Percentiles rank a stretch among this genome's conserved stretches.
Conservation (phyloP, 2,329 filamentous ascomycete genomes). For the Coniochaeta prunicola region DNA sequence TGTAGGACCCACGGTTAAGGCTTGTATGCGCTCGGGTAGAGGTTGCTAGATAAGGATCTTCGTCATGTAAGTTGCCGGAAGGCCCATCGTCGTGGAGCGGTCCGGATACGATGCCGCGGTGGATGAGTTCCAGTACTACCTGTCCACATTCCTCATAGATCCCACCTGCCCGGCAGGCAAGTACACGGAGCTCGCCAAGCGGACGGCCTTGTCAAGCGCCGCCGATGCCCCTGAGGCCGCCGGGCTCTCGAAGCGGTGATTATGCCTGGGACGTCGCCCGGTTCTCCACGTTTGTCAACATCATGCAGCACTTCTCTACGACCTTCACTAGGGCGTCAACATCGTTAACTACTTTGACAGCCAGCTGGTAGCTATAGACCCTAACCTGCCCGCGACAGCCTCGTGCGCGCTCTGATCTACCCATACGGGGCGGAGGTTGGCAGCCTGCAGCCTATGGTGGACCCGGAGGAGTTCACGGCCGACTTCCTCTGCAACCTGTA, state of each 20-base stretch:
- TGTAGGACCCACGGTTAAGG: too few relatives aligned
- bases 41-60: too few relatives aligned
- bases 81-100: not conserved
- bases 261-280: not conserved
- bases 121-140: not conserved
- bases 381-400: not conserved
- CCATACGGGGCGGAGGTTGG: not conserved
- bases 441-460: not conserved
- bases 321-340: not conserved
- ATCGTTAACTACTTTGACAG: not conserved
- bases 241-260: not conserved
- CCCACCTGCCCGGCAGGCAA: not conserved
- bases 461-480: not conserved
- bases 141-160: not conserved
- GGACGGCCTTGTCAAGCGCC: not conserved
- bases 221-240: not conserved
- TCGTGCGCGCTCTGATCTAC: not conserved
- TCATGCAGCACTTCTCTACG: not conserved
- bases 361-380: not conserved
- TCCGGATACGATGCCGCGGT: not conserved
- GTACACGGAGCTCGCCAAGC: not conserved
- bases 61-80: too few relatives aligned
- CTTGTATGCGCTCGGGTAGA: too few relatives aligned
- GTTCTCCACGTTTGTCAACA: not conserved
- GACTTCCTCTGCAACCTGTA: not conserved